Evolutionary conservation across 257 asterid genomes (phyloP).

Genomic region (Cynanchum wilfordii): DNA sequence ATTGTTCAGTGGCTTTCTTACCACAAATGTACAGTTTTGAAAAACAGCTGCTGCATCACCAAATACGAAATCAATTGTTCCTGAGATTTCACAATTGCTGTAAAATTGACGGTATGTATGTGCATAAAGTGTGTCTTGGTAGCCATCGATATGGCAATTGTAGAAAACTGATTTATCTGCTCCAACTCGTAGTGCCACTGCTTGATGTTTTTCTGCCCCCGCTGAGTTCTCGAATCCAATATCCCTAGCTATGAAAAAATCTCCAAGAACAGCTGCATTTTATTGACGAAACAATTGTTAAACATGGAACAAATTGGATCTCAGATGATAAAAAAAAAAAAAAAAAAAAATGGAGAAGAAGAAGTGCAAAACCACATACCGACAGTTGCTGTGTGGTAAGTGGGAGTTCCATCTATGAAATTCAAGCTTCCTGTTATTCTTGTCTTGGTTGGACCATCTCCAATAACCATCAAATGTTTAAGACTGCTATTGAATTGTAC

Average conservation of each 20-base stretch:
- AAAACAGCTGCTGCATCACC: constrained; percentile 77
- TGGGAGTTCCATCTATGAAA: constrained; percentile 37
- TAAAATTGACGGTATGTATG: constrained; percentile 82
- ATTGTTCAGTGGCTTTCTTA: constrained; percentile 58
- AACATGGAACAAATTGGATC: too few species aligned
- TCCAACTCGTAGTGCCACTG: constrained; percentile 72
- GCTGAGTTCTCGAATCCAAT: constrained; percentile 78
- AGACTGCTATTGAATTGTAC: constrained; percentile 23
- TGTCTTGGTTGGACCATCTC: constrained; percentile 65
- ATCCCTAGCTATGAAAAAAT: constrained; percentile 63
- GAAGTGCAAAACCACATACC: constrained; percentile 25
- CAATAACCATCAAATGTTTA: constrained; percentile 36
- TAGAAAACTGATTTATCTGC: constrained; percentile 58
- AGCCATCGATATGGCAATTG: constrained; percentile 74
- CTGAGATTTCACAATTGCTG: constrained; percentile 61
- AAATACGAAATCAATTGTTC: constrained; percentile 80
- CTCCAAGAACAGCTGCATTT: constrained; percentile 58
- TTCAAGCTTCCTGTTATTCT: constrained; percentile 43
- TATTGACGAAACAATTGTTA: too few species aligned
- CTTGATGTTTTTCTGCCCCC: constrained; percentile 73
- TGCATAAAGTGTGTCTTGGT: constrained; percentile 73
- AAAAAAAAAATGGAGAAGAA: neutral
- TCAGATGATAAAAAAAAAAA: too few species aligned
- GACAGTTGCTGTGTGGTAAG: constrained; percentile 47
- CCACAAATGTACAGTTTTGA: constrained; percentile 66